These are phyloP conservation scores for Podila horticola DNA, from an alignment of 192 early-diverging fungal species.

Conservation along the genomic window DNA sequence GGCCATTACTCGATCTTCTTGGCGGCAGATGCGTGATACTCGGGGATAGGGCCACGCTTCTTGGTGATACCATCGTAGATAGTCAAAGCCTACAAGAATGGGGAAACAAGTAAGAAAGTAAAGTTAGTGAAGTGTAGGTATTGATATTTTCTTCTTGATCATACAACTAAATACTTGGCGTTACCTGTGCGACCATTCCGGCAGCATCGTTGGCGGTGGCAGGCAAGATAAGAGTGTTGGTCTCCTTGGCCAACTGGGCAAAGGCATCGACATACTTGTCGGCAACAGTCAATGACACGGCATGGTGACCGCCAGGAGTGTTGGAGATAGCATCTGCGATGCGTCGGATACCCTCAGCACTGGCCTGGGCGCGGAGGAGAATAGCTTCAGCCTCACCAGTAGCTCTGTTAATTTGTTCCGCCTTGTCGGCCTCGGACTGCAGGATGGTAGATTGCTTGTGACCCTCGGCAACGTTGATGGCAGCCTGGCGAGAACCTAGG, in stretches of 20 bases:
- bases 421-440: conserved; percentile 93
- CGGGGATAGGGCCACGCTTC: conserved; percentile 23
- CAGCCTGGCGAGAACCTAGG: conserved; percentile 82
- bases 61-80: conserved; percentile 64
- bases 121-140: neutral
- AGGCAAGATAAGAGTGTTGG: conserved; percentile 91
- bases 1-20: neutral
- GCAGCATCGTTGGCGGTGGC: conserved; percentile 83
- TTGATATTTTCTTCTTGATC: neutral
- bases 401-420: conserved; percentile 91
- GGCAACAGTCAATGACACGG: conserved; percentile 90
- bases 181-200: conserved; percentile 90
- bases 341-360: conserved; percentile 80
- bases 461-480: conserved; percentile 98
- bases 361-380: conserved; percentile 82
- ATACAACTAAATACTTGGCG: neutral
- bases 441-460: conserved; percentile 90
- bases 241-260: conserved; percentile 90
- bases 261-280: conserved; percentile 98
- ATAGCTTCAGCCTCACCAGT: conserved; percentile 93
- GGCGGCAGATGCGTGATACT: neutral
- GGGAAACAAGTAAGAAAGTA: neutral
- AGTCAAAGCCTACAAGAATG: conserved; percentile 49
- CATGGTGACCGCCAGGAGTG: conserved; percentile 76
- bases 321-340: conserved; percentile 82